Evolutionary conservation across 345 rosid genomes (phyloP), one percentile per base, ranked within the genome.

Genomic region (Pugionium cornutum): DNA sequence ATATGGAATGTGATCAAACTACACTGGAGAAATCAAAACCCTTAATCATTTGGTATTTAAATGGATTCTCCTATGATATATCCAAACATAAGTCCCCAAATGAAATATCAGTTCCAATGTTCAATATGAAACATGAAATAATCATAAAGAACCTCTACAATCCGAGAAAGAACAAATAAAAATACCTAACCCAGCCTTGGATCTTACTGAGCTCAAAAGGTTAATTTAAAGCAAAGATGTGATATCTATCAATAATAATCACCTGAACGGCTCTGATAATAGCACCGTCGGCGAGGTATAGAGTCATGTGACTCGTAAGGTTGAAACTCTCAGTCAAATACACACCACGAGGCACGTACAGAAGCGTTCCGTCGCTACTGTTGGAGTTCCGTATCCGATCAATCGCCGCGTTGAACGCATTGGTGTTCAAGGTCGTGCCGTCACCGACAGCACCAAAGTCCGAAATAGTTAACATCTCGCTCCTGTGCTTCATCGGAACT

Each of bases 361-460:
- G 89, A 53, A 89, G 88, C 62, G 89, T 75, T 68, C 98, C 98
- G 1, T 89, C 85, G 49, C 78, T 67, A 49, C 79, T 72, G 57
- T 72, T 76, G 60, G 79, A 59, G 64, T 81, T 87, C 56, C 79
- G 75, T 51, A 92, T 89, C 77, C 80, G 79, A 65, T 84, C 81
- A 36, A 92, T 78, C 47, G 95, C 96, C 47, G 75, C 83, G 62
- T 78, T 75, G 73, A 92, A 92, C 4, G 91, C 89, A 47, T 67
- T 78, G 36, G 98, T 87, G 78, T 87, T 92, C 73, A 87, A 31
- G 11, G 89, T 87, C 40, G 7, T 59, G 1, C 98, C 95, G 69
- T 92, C 97, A 10, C 97, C 97, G 61, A 92, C 94, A 7, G 83
- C 98, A 0, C 98, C 94, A 30, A 82, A 87, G 53, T 92, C 95